Base-by-base conservation (phyloP, 306 rosid species). In the Vigna unguiculata region DNA sequence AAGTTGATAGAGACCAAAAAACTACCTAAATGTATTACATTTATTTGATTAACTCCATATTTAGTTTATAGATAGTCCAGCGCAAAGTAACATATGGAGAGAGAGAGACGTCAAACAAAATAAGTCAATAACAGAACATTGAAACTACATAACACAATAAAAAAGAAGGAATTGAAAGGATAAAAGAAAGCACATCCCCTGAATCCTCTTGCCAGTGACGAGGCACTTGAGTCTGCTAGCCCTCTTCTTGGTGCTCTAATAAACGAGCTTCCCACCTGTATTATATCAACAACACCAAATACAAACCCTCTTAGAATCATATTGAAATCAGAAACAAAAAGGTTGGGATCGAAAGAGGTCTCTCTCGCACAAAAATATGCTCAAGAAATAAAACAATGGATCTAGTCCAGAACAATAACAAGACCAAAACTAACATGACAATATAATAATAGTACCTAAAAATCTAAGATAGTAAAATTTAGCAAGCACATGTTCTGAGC, bases 201-300 rank as follows among this genome's bases (percentile, higher is more conserved):
- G 93, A 84, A 90, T 90, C 82, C 93, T 85, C 87, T 88, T 90
- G 74, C 96, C 93, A 46, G 93, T 90, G 1, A 90, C 96, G 49
- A 93, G 93, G 65, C 96, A 88, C 80, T 90, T 90, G 47, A 91
- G 93, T 0, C 93, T 93, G 43, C 90, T 90, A 0, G 96, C 93
- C 67, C 96, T 90, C 88, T 90, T 90, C 88, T 90, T 90, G 1
- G 91, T 86, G 55, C 41, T 88, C 85, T 90, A 93, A 38, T 90
- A 90, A 70, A 90, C 87, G 8, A 90, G 95, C 76, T 83, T 90
- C 15, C 95, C 95, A 43, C 94, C 94, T 90, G 52, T 89, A 74
- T 41, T 41, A 38, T 61, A 41, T 47, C 11, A 36, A 46, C 9
- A 71, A 11, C 48, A 43, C 48, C 48, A 0, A 58, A 74, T 5